Percentiles rank a stretch among this genome's conserved stretches.
phyloP scores from a whole-genome alignment of 257 asterid species.

The Paraleonurus japonicus region DNA sequence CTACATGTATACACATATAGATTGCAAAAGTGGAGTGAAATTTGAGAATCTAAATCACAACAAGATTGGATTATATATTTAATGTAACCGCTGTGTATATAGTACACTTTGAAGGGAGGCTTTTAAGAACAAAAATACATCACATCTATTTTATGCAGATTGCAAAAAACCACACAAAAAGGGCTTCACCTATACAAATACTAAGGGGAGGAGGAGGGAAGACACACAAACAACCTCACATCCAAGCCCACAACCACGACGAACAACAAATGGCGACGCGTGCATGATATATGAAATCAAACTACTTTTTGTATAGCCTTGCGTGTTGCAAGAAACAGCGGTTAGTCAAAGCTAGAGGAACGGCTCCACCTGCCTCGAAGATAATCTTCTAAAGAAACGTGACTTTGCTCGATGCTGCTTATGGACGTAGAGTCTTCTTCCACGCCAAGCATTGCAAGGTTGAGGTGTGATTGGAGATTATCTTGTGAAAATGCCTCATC shows the following conservation, averaged over 20 bases:
- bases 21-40: not conserved
- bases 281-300: conserved; percentile 24
- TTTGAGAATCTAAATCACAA: not conserved
- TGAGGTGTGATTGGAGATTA: conserved; percentile 73
- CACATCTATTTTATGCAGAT: conserved; percentile 16
- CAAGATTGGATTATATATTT: not conserved
- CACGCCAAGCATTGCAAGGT: conserved; percentile 83
- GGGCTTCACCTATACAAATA: conserved; percentile 28
- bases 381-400: conserved; percentile 71
- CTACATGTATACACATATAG: not conserved
- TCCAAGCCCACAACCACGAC: conserved; percentile 54
- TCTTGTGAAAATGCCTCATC: conserved; percentile 62
- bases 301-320: not conserved
- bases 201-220: conserved; percentile 81
- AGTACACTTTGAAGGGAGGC: conserved; percentile 22
- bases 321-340: conserved; percentile 12
- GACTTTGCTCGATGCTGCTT: conserved; percentile 80
- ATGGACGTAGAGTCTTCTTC: conserved; percentile 68
- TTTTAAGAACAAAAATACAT: not conserved
- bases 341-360: conserved; percentile 86
- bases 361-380: conserved; percentile 83
- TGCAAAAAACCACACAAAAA: conserved; percentile 17
- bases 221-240: conserved; percentile 77
- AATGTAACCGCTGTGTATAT: not conserved
- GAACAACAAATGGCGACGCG: conserved; percentile 2